Base-by-base conservation (phyloP, 768 basidiomycete genomes). In the Lactarius hatsudake region DNA sequence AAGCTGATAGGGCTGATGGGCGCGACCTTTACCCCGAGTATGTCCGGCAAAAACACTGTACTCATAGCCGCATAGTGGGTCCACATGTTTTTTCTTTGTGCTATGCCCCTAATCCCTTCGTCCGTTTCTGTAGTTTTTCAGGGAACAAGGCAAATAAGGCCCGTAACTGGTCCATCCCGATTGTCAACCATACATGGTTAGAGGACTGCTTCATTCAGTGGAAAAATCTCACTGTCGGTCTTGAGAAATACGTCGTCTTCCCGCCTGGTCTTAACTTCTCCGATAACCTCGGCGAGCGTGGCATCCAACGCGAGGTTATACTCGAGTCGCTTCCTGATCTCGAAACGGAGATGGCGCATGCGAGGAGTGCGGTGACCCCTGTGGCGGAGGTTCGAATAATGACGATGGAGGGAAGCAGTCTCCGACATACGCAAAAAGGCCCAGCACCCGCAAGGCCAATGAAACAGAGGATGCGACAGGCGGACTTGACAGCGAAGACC, bases 101-200 rank as follows among this genome's bases (percentile, higher is more conserved):
- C 56, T 18, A 43, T 45, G 57, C 26, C 9, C 20, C 42, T 71
- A 23, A 72, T 40, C 26, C 1, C 32, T 20, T 23, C 17, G 28
- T 42, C 23, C 36, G 53, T 59, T 43, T n/a, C 34, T n/a, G 59
- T 67, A 75, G 76, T 43, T 63, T 73, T 13, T 61, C 63, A 0
- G 73, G 73, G 5, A 75, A 69, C 1, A 97, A 97, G 77, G 87
- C 90, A 0, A 77, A 78, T 8, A 91, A 90, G 72, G 93, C 94
- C 0, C 79, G 81, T 9, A 79, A 85, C 0, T 96, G 95, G 95
- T 85, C 84, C 0, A 90, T 96, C 68, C 89, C 93, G 0, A 81
- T 95, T 65, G 89, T 96, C 13, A 96, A 94, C 71, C 95, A 98
- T 71, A 82, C 83, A 0, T 97, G 94, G 93, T 81, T 97, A 3